Evolutionary conservation across 2,329 filamentous ascomycete species (phyloP).

Genomic region (Aspergillus chevalieri): DNA sequence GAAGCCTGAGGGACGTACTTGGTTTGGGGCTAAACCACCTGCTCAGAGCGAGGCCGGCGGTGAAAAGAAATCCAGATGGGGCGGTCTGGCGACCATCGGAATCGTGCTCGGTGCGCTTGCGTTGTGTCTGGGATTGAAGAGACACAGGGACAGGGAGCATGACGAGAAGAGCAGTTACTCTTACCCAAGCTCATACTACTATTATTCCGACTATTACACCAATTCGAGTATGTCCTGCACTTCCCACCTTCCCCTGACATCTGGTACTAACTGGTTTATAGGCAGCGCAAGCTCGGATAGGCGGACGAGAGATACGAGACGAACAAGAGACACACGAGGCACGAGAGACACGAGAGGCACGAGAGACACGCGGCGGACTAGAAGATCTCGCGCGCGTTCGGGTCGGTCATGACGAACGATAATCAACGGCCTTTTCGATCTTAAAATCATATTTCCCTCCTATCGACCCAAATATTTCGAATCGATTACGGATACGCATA

Average conservation of each 20-base stretch:
- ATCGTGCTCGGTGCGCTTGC: slow-evolving; percentile 40
- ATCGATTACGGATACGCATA: not conserved
- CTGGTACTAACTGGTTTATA: slow-evolving; percentile 16
- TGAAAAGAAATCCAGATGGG: slow-evolving; percentile 34
- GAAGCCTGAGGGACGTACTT: slow-evolving; percentile 27
- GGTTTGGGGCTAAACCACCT: slow-evolving; percentile 38
- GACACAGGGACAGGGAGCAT: slow-evolving; percentile 28
- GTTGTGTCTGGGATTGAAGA: slow-evolving; percentile 41
- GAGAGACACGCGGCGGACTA: slow-evolving; percentile 24
- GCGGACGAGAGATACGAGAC: slow-evolving; percentile 20
- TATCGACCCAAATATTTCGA: not conserved
- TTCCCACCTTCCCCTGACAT: not conserved
- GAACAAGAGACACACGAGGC: slow-evolving; percentile 4
- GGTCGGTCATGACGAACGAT: slow-evolving; percentile 17
- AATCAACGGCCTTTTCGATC: not conserved
- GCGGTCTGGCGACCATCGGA: slow-evolving; percentile 37
- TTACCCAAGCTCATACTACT: slow-evolving; percentile 37
- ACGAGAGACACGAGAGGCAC: slow-evolving; percentile 17
- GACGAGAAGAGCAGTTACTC: slow-evolving; percentile 35
- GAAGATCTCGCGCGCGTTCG: slow-evolving; percentile 25
- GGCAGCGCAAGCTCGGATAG: slow-evolving; percentile 41
- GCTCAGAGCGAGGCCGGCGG: slow-evolving; percentile 22
- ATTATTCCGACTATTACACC: slow-evolving; percentile 36
- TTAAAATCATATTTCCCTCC: not conserved
- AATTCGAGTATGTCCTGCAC: slow-evolving; percentile 34